phyloP scores from a whole-genome alignment of 176 grass and related monocot species.

The Oryza glaberrima region DNA sequence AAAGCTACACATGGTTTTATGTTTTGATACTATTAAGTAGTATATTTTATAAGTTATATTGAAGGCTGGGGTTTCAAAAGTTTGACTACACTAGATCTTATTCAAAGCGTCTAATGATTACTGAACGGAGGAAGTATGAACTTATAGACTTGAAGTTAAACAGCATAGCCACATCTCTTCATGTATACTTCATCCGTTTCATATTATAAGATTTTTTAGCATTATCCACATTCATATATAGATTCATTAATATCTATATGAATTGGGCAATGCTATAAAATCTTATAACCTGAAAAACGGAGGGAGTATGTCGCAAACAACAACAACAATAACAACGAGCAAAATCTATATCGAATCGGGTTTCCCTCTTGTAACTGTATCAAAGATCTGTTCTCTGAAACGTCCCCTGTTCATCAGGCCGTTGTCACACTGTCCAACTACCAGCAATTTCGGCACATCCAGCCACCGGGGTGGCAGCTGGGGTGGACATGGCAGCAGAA shows the following conservation, averaged over 20 bases:
- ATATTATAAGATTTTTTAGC: too few relatives aligned
- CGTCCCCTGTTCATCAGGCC: conserved; percentile 50
- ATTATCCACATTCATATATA: too few relatives aligned
- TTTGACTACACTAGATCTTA: not conserved
- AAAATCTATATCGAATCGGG: not conserved
- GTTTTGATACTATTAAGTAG: too few relatives aligned
- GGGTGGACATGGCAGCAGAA: conserved; percentile 87
- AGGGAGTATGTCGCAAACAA: not conserved
- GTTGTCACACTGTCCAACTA: conserved; percentile 81
- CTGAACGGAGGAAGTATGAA: too few relatives aligned
- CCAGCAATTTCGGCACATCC: conserved; percentile 82
- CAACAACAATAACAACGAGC: not conserved
- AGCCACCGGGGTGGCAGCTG: conserved; percentile 73
- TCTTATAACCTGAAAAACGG: too few relatives aligned
- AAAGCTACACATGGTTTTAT: too few relatives aligned
- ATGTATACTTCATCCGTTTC: too few relatives aligned
- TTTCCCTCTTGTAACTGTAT: not conserved
- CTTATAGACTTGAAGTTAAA: too few relatives aligned
- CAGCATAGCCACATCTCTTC: not conserved
- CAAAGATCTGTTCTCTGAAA: not conserved
- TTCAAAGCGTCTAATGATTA: not conserved
- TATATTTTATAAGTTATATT: too few relatives aligned
- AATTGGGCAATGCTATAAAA: too few relatives aligned
- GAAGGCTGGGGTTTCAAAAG: too few relatives aligned
- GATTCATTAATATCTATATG: too few relatives aligned